Conservation (phyloP, 306 rosid genomes). For the Hippophae rhamnoides region DNA sequence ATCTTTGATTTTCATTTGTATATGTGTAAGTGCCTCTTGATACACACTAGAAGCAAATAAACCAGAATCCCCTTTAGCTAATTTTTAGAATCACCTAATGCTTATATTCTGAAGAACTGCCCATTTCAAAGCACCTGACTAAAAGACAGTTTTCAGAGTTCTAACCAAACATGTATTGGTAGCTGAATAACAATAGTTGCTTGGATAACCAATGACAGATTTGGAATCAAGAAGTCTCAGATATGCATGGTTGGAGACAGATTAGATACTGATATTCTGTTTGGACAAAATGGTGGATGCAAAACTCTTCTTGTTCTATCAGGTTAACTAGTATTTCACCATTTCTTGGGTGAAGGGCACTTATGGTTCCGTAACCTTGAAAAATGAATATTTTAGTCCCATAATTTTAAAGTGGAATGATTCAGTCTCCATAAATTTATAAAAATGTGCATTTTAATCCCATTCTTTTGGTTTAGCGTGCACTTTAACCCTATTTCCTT, state of each 20-base stretch:
- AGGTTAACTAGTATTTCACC: slow-evolving; percentile 21
- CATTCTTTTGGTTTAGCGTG: too few species aligned
- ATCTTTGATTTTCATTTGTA: neutral
- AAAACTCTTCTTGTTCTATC: slow-evolving; percentile 93
- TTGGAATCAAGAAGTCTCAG: slow-evolving; percentile 81
- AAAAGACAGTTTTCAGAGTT: neutral
- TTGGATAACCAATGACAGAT: slow-evolving; percentile 37
- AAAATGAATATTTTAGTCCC: neutral
- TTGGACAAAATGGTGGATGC: slow-evolving; percentile 98
- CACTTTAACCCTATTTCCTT: too few species aligned
- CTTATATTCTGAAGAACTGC: neutral
- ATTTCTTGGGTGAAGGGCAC: neutral
- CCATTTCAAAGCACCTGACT: neutral
- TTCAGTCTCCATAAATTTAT: too few species aligned
- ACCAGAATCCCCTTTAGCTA: neutral
- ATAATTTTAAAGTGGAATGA: too few species aligned
- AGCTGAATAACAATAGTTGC: neutral
- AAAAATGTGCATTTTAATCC: too few species aligned
- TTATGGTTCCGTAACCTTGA: neutral
- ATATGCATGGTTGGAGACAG: slow-evolving; percentile 99
- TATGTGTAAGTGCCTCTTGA: neutral
- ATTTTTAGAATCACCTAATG: neutral
- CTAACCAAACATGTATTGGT: slow-evolving; percentile 8
- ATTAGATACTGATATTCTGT: slow-evolving; percentile 85
- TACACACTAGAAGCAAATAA: neutral